phyloP scores from a whole-genome alignment of 306 rosid genomes.

The Carpinus fangiana region DNA sequence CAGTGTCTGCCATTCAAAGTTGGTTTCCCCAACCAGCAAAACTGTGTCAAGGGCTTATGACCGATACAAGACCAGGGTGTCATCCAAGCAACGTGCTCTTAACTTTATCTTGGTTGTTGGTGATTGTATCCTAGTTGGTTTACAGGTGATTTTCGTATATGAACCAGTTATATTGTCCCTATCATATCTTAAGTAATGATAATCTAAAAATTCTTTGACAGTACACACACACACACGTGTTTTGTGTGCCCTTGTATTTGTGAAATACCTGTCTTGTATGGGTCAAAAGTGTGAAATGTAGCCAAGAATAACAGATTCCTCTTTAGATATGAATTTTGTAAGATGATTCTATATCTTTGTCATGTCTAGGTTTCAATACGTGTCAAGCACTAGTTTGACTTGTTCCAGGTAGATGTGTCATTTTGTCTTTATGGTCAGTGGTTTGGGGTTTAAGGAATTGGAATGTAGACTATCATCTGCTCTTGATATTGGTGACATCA shows the following conservation, averaged over 20 bases:
- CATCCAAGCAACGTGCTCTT: slow-evolving; percentile 82
- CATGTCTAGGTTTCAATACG: not conserved
- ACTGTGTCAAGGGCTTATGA: slow-evolving; percentile 87
- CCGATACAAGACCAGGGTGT: slow-evolving; percentile 67
- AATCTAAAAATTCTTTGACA: not conserved
- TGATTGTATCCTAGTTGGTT: slow-evolving; percentile 91
- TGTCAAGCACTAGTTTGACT: not conserved
- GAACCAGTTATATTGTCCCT: slow-evolving; percentile 1
- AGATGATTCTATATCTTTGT: not conserved
- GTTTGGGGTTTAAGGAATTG: not conserved
- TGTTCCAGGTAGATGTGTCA: not conserved
- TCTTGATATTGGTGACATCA: not conserved
- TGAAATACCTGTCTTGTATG: not conserved
- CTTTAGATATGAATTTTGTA: not conserved
- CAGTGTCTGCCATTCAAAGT: slow-evolving; percentile 90
- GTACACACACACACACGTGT: not conserved
- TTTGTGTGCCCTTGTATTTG: not conserved
- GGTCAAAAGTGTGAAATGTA: too few relatives aligned
- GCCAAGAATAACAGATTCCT: not conserved
- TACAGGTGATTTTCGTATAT: slow-evolving; percentile 64
- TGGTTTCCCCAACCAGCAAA: slow-evolving; percentile 72
- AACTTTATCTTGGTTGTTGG: slow-evolving; percentile 90
- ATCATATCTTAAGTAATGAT: slow-evolving; percentile 1
- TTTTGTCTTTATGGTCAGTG: not conserved
- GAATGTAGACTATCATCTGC: not conserved